phyloP scores from a whole-genome alignment of 768 basidiomycete genomes.

The Calocybe indica region DNA sequence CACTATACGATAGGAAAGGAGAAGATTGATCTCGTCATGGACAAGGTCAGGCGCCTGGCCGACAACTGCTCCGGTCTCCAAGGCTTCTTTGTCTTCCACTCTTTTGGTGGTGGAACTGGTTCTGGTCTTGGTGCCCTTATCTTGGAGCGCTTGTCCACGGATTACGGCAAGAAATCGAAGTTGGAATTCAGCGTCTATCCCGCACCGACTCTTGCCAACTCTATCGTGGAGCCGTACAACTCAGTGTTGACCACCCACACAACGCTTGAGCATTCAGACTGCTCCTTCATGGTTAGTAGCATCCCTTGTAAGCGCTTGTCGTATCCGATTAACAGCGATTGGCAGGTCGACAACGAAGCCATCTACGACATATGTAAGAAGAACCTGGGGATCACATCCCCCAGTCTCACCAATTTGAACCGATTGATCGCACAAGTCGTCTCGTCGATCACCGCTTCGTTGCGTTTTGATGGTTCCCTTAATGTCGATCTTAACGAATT shows the following conservation, averaged over 20 bases:
- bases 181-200: slow-evolving; percentile 98
- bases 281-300: slow-evolving; percentile 88
- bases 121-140: slow-evolving; percentile 97
- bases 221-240: slow-evolving; percentile 98
- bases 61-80: slow-evolving; percentile 97
- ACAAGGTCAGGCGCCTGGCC: slow-evolving; percentile 89
- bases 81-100: slow-evolving; percentile 99
- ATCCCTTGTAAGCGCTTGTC: background rate
- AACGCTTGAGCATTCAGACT: slow-evolving; percentile 97
- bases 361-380: slow-evolving; percentile 99
- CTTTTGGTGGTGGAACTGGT: slow-evolving; percentile 98
- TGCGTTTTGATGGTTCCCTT: slow-evolving; percentile 95
- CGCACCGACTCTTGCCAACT: slow-evolving; percentile 87
- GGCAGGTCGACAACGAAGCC: slow-evolving; percentile 81
- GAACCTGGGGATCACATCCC: slow-evolving; percentile 78
- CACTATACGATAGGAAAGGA: slow-evolving; percentile 99
- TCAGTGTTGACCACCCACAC: slow-evolving; percentile 96
- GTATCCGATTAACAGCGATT: slow-evolving; percentile 4
- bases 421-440: slow-evolving; percentile 98
- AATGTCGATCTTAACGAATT: slow-evolving; percentile 98
- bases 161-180: slow-evolving; percentile 99
- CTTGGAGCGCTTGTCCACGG: slow-evolving; percentile 90
- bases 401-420: slow-evolving; percentile 93
- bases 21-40: slow-evolving; percentile 93
- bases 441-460: slow-evolving; percentile 93